Base-by-base conservation (phyloP, 1,284 basidiomycete genomes). In the Cutaneotrichosporon spelunceum region DNA sequence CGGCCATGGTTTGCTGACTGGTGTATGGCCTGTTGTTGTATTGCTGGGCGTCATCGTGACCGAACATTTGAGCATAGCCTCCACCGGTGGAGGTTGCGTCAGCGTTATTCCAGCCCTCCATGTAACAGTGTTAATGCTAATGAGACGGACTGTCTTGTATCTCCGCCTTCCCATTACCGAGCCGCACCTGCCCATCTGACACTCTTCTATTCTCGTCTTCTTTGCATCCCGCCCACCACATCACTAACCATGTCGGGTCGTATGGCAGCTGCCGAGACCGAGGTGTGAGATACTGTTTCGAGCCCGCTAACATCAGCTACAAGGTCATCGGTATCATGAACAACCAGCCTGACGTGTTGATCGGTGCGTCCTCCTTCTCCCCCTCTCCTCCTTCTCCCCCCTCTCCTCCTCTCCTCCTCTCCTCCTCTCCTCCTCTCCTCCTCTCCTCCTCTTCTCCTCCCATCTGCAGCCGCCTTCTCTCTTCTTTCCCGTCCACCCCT, bases 291-390 rank as follows among this genome's bases (percentile, higher is more conserved):
- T 11, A 4, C 0, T 7, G 14, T 3, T 2, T 9, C 19, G 1
- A 2, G 16, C 27, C 9, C 13, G 54, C 60, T 62, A 57, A 63
- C 53, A 1, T 2, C 53, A 66, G 64, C 21, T 56, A 49, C 57
- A 44, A 63, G 57, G 42, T 50, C 13, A 61, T 59, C 30, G 27
- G 39, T 27, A 36, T 60, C 26, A 59, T 69, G 61, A 74, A 75
- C 64, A 52, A 56, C 39, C 68, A 70, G 54, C 70, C 70, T 10
- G 73, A 75, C 48, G 59, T 64, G 42, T 61, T 75, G 16, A 70
- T 68, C 3, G 72, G 72, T 72, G 47, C 33, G 71, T 64, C 52
- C 6, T 42, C 14, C 3, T 23, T 13, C 45, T 21, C 34, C 13
- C n/a, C 19, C 9, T 24, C 26, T n/a, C 16, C 45, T 39, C 23